A percentile compares a stretch with the other conserved stretches of the same genome.
These are phyloP conservation scores for Capsicum baccatum DNA, from an alignment of 257 asterid genomes.

Conservation along the genomic window DNA sequence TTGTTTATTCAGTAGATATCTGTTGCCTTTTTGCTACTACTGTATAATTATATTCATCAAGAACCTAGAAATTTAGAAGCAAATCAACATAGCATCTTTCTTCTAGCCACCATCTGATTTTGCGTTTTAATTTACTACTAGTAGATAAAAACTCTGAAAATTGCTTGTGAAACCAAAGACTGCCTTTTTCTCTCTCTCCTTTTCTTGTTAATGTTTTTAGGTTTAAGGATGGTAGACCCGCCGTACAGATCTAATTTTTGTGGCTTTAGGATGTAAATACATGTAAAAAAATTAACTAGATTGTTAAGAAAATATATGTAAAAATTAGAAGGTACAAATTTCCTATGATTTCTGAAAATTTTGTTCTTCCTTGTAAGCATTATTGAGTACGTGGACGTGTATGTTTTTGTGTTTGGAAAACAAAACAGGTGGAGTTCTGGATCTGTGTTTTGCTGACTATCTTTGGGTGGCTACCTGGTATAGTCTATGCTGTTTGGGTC, in stretches of 20 bases:
- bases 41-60: not conserved
- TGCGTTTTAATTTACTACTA: not conserved
- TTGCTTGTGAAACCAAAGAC: not conserved
- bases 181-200: too few relatives aligned
- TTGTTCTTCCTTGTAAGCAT: not conserved
- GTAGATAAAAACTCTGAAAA: not conserved
- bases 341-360: too few relatives aligned
- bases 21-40: not conserved
- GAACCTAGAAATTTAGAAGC: not conserved
- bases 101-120: not conserved
- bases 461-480: slow-evolving; percentile 42
- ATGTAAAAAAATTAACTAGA: too few relatives aligned
- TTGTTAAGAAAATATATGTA: too few relatives aligned
- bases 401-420: not conserved
- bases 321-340: too few relatives aligned
- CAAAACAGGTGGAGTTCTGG: slow-evolving; percentile 41
- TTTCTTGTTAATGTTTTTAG: too few relatives aligned
- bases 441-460: slow-evolving; percentile 37
- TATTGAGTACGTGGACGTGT: not conserved
- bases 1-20: not conserved
- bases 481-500: slow-evolving; percentile 39
- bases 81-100: not conserved
- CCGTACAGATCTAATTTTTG: too few relatives aligned
- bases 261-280: too few relatives aligned
- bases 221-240: too few relatives aligned